These are phyloP conservation scores for Prillingera fragicola DNA, from an alignment of 1,284 basidiomycete species.

Conservation along the genomic window DNA sequence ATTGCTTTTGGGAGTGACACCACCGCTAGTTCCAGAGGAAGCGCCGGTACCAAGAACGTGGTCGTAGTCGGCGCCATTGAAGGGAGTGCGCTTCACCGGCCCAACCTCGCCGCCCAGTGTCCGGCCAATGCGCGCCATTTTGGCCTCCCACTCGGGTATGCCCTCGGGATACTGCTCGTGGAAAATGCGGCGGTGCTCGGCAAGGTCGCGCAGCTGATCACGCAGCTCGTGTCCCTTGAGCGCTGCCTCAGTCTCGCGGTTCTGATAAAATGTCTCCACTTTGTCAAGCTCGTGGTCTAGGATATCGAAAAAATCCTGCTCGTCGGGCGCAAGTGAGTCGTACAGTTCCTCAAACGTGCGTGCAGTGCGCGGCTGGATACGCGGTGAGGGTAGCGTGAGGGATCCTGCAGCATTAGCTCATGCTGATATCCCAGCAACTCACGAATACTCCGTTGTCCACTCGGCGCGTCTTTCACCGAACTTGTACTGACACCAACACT, in stretches of 20 bases:
- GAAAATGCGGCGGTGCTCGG: conserved; percentile 62
- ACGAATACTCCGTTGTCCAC: conserved; percentile 8
- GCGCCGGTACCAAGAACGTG: too few species aligned
- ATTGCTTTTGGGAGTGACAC: conserved; percentile 2
- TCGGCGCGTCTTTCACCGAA: conserved; percentile 9
- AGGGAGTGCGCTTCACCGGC: too few species aligned
- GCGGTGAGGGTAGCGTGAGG: conserved; percentile 31
- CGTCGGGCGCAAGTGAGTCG: conserved; percentile 50
- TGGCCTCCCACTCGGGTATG: conserved; percentile 40
- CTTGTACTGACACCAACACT: conserved; percentile 6
- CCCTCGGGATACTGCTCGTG: conserved; percentile 53
- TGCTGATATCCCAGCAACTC: conserved; percentile 1
- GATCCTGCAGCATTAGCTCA: conserved; percentile 23
- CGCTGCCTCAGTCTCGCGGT: conserved; percentile 64
- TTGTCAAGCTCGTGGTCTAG: conserved; percentile 73
- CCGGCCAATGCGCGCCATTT: conserved; percentile 30
- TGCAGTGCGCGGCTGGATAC: conserved; percentile 18
- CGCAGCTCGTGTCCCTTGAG: conserved; percentile 56
- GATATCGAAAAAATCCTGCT: conserved; percentile 66
- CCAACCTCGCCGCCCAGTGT: too few species aligned
- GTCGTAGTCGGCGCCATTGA: too few species aligned
- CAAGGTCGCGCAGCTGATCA: conserved; percentile 68
- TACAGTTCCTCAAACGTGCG: conserved; percentile 41
- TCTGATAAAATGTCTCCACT: conserved; percentile 73
- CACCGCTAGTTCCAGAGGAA: too few species aligned